Conservation (phyloP, 768 basidiomycete genomes). For the Lactarius quietus region DNA sequence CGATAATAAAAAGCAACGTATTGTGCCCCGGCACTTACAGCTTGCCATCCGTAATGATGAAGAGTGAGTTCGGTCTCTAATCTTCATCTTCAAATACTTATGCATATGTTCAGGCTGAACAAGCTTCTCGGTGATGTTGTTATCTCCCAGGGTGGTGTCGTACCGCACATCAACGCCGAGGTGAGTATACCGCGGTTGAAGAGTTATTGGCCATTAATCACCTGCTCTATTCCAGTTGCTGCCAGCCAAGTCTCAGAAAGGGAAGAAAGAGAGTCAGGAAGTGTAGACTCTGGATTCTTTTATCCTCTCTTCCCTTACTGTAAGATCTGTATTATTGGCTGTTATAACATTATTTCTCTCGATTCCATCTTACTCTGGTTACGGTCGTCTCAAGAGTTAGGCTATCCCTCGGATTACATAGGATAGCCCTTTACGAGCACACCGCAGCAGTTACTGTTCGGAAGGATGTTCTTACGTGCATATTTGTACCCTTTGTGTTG, state of each 20-base stretch:
- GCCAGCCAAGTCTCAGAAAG: conserved; percentile 48
- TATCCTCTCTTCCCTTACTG: conserved; percentile 20
- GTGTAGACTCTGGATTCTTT: conserved; percentile 15
- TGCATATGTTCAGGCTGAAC: conserved; percentile 48
- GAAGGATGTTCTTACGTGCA: not conserved
- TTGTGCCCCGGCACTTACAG: conserved; percentile 88
- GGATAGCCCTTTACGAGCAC: not conserved
- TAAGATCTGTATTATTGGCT: conserved; percentile 24
- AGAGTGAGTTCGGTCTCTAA: conserved; percentile 48
- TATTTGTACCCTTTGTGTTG: not conserved
- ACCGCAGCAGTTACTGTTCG: not conserved
- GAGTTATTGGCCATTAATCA: not conserved
- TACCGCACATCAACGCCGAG: conserved; percentile 73
- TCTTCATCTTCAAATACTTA: not conserved
- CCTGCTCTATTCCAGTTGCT: conserved; percentile 32
- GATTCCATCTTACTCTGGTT: not conserved
- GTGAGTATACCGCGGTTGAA: conserved; percentile 29
- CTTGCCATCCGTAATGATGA: conserved; percentile 92
- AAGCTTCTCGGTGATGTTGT: conserved; percentile 75
- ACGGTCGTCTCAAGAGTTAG: not conserved
- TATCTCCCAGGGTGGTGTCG: conserved; percentile 94
- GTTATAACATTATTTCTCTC: conserved; percentile 26
- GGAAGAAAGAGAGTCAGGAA: conserved; percentile 50
- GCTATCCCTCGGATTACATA: not conserved
- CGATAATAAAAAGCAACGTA: conserved; percentile 88